Evolutionary conservation across 1,284 basidiomycete genomes (phyloP).

Genomic region (Neolentinus lepideus): DNA sequence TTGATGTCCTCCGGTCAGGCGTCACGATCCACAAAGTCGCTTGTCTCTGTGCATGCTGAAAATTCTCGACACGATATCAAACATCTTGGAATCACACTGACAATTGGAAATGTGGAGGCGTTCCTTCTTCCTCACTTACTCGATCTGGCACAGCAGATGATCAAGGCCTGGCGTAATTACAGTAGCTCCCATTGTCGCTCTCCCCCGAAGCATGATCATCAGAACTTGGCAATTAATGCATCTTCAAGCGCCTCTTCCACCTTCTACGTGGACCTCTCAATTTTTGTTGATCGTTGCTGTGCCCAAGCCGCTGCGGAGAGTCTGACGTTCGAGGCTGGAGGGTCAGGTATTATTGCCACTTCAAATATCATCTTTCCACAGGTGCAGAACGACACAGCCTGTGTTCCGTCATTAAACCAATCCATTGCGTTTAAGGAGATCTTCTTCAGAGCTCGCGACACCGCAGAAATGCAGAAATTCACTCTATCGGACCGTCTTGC

Average conservation of each 20-base stretch:
- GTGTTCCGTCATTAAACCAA: slow-evolving; percentile 36
- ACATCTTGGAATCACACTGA: slow-evolving; percentile 31
- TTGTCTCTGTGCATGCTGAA: slow-evolving; percentile 9
- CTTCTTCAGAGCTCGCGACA: slow-evolving; percentile 52
- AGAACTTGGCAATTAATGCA: background rate
- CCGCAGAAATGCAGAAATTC: slow-evolving; percentile 26
- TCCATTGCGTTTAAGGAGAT: slow-evolving; percentile 40
- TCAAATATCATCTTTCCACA: slow-evolving; percentile 32
- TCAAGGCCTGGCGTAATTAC: slow-evolving; percentile 36
- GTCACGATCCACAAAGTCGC: slow-evolving; percentile 14
- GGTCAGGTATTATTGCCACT: slow-evolving; percentile 31
- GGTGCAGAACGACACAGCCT: slow-evolving; percentile 15
- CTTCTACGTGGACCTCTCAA: slow-evolving; percentile 18
- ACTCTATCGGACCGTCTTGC: slow-evolving; percentile 51
- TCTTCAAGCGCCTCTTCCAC: slow-evolving; percentile 11
- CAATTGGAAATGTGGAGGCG: slow-evolving; percentile 37
- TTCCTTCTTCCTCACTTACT: slow-evolving; percentile 55
- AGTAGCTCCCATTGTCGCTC: background rate
- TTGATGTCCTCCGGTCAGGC: slow-evolving; percentile 13
- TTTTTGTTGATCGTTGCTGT: slow-evolving; percentile 32
- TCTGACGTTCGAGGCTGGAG: slow-evolving; percentile 38
- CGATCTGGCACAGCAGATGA: slow-evolving; percentile 48
- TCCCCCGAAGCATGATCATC: background rate
- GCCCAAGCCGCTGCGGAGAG: slow-evolving; percentile 50
- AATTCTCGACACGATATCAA: slow-evolving; percentile 21